Percentiles rank a stretch among this genome's conserved stretches.
These are phyloP conservation scores for Digitaria exilis DNA, from an alignment of 202 grass and related monocot genomes.

Conservation along the genomic window DNA sequence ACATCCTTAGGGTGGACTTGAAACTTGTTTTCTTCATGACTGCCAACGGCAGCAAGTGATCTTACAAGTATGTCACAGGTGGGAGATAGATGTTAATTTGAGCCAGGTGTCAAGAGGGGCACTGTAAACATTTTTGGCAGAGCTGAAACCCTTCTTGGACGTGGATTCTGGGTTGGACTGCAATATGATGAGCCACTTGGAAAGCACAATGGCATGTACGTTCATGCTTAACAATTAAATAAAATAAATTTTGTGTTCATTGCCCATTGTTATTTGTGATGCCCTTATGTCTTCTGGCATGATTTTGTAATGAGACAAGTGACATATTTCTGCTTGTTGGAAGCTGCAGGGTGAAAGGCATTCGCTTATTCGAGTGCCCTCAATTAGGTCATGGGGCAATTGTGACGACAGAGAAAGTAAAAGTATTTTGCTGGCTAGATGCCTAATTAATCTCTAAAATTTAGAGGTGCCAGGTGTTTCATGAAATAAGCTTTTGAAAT, in stretches of 20 bases:
- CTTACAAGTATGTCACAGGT: too few species aligned
- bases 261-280: not conserved
- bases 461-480: too few species aligned
- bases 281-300: not conserved
- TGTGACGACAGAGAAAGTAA: slow-evolving; percentile 92
- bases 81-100: slow-evolving; percentile 90
- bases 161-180: slow-evolving; percentile 86
- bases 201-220: slow-evolving; percentile 94
- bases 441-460: not conserved
- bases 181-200: slow-evolving; percentile 96
- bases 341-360: slow-evolving; percentile 83
- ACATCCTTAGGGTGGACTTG: slow-evolving; percentile 8
- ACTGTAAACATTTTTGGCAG: slow-evolving; percentile 76
- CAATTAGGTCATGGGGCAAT: slow-evolving; percentile 87
- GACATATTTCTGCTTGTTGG: not conserved
- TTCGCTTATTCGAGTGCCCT: slow-evolving; percentile 73
- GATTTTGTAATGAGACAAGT: not conserved
- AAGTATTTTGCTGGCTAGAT: slow-evolving; percentile 51
- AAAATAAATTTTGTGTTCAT: not conserved
- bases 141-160: slow-evolving; percentile 77
- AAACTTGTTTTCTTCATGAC: not conserved
- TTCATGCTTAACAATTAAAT: slow-evolving; percentile 30
- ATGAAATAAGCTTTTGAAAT: not conserved
- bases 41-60: not conserved
- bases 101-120: slow-evolving; percentile 88